These are phyloP conservation scores for Albifimbria verrucaria DNA, from an alignment of 2,329 filamentous ascomycete species.

Conservation along the genomic window DNA sequence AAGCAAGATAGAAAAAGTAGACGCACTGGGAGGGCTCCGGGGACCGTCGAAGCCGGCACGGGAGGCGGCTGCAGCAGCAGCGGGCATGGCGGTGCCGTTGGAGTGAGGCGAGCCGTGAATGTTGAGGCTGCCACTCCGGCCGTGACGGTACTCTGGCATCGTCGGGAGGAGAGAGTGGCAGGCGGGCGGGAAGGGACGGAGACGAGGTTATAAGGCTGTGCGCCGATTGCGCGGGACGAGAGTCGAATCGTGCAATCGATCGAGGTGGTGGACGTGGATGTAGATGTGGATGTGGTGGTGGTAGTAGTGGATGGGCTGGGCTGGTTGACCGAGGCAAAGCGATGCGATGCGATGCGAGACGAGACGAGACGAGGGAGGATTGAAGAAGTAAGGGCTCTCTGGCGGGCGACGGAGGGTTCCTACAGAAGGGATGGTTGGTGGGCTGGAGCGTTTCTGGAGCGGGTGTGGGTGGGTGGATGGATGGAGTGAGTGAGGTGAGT, in stretches of 20 bases:
- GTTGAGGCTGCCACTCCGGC: slow-evolving; percentile 56
- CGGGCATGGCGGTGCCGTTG: slow-evolving; percentile 22
- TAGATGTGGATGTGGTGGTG: neutral
- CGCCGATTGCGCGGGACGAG: neutral
- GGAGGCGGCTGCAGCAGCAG: slow-evolving; percentile 23
- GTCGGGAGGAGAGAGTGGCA: slow-evolving; percentile 12
- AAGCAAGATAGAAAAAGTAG: slow-evolving; percentile 1
- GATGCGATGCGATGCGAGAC: neutral
- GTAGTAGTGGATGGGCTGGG: neutral
- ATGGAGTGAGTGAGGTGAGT: neutral
- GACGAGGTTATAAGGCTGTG: no score
- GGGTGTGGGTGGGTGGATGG: neutral
- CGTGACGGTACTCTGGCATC: slow-evolving; percentile 54
- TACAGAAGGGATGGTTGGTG: neutral
- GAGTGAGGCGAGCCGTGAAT: slow-evolving; percentile 27
- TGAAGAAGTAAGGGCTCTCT: no score
- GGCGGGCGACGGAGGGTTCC: no score
- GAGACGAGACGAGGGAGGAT: neutral
- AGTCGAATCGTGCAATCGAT: no score
- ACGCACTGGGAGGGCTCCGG: slow-evolving; percentile 61
- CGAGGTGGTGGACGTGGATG: neutral
- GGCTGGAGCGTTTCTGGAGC: neutral
- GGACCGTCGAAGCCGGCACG: slow-evolving; percentile 54
- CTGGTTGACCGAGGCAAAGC: neutral
- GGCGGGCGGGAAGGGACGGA: neutral